These are phyloP conservation scores for Lichtheimia corymbifera DNA, from an alignment of 371 early-diverging fungal genomes.

Conservation along the genomic window DNA sequence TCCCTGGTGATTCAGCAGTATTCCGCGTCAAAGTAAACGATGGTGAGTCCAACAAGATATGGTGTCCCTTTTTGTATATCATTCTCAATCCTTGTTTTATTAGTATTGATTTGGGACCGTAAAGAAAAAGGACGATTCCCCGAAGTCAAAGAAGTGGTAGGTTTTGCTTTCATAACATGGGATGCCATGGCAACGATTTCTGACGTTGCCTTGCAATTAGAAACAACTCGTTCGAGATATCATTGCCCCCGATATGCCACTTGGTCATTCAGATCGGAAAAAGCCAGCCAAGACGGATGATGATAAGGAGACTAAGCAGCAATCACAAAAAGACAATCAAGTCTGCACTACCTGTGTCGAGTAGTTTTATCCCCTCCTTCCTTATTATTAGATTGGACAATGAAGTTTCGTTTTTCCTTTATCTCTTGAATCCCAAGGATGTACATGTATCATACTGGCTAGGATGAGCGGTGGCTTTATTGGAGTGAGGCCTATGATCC, in stretches of 20 bases:
- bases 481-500: too few relatives aligned
- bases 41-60: slow-evolving; percentile 29
- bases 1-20: slow-evolving; percentile 64
- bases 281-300: slow-evolving; percentile 4
- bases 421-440: too few relatives aligned
- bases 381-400: too few relatives aligned
- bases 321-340: background rate
- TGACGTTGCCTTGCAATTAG: slow-evolving; percentile 14
- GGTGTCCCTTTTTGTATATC: background rate
- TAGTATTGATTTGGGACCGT: slow-evolving; percentile 65
- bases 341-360: slow-evolving; percentile 20
- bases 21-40: slow-evolving; percentile 63
- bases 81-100: background rate
- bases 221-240: slow-evolving; percentile 70
- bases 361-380: background rate
- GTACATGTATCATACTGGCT: too few relatives aligned
- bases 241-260: slow-evolving; percentile 64
- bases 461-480: too few relatives aligned
- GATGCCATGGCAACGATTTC: too few relatives aligned
- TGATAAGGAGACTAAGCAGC: background rate
- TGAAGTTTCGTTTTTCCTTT: too few relatives aligned
- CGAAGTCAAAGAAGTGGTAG: slow-evolving; percentile 72
- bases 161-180: background rate
- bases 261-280: slow-evolving; percentile 61
- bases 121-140: slow-evolving; percentile 68